Evolutionary conservation across 345 rosid species (phyloP), one percentile per base, ranked within the genome.

Genomic region (Cardamine occulta): DNA sequence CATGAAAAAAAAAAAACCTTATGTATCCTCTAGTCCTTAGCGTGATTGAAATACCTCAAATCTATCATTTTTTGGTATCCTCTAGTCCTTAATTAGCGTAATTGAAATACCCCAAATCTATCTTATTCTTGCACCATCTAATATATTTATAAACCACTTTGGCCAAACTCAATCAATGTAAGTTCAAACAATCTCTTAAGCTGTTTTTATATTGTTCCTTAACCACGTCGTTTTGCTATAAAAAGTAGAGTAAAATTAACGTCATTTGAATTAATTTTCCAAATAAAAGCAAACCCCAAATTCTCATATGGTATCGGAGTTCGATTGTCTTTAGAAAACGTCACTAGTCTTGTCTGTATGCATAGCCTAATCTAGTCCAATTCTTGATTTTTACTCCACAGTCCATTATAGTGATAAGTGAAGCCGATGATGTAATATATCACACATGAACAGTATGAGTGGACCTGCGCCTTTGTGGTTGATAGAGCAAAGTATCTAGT

Each of bases 391-490:
- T 71, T 23, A 71, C 49, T 71, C 26, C 5, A 32, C 17, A 32
- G 67, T 71, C 14, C n/a, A 61, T 17, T 42, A 55, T 53, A 40
- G 23, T 62, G 62, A 73, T 53, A 74, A 32, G 63, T 17, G 26
- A 42, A 65, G 57, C 18, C 57, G 19, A 15, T 65, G 63, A 55
- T 62, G 74, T 70, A 57, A 63, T 64, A 48, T 28, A 64, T 26
- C 62, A 57, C 37, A 48, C 62, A 15, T 18, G 51, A 68, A 63
- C 70, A 70, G 75, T 71, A 7, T 28, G 32, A 9, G 63, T 67
- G 76, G 76, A 67, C 67, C 48, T 71, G 34, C 35, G 47, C 31
- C 63, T 54, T 66, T 60, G 68, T 57, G 57, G 69, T 29, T 65
- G 60, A 59, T 65, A n/a, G 55, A 71, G 63, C 32, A 34, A 44